Evolutionary conservation across 345 rosid species (phyloP), one percentile per base, ranked within the genome.

Genomic region (Salix arbutifolia): DNA sequence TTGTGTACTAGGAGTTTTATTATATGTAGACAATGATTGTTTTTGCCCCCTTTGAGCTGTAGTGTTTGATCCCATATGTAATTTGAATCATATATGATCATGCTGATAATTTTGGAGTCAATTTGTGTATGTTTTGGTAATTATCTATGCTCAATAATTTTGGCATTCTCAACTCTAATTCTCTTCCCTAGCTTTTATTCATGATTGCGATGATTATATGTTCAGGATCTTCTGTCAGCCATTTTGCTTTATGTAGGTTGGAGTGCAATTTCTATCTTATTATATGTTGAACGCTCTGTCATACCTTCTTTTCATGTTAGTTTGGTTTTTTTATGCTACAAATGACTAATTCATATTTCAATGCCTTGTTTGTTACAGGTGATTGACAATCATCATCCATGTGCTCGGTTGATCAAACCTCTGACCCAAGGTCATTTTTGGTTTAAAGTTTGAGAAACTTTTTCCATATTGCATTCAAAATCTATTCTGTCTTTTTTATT

Each of bases 391-490:
- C 40, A 46, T 35, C 61, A 9, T 21, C 25, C 11, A 50, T 81
- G 86, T 86, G 89, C 87, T 74, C 81, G 75, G 73, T 76, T 88
- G 62, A 66, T 88, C 79, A 83, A 77, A 77, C 85, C 86, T 69
- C 23, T 53, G 30, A 78, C 67, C 73, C 79, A 69, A 84, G 87
- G 91, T 88, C 78, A 67, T 5, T 46, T 75, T 6, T 26, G 5
- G 16, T 30, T 66, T 6, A 35, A 17, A 46, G 44, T 26, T 62
- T 38, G 3, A 52, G 37, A 23, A 75, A 37, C 35, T n/a, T 50
- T n/a, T 4, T n/a, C 6, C 44, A 42, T 40, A 40, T 42, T 42
- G 46, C 46, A 42, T 42, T 42, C 46, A 42, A 42, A 42, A 42
- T 42, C 13, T 42, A 42, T 40, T 6, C 42, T 38, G 42, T 40